Evolutionary conservation across 305 asterid species (phyloP).

Genomic region (Fraxinus paxiana): DNA sequence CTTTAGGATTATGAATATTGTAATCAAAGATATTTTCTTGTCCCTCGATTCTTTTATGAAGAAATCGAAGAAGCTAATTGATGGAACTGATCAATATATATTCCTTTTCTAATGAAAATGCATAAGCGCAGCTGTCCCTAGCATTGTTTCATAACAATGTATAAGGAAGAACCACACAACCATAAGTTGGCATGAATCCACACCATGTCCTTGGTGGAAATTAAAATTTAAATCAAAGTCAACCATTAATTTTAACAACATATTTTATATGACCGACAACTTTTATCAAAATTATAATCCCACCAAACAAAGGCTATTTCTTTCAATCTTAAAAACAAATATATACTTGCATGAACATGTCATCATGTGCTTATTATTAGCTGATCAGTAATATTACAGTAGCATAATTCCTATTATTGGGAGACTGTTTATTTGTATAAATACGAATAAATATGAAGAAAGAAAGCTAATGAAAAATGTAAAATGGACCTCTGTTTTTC

Average conservation of each 20-base stretch:
- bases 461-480: not conserved
- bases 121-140: constrained; percentile 41
- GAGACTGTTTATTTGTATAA: not conserved
- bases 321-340: not conserved
- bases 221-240: too few relatives aligned
- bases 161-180: not conserved
- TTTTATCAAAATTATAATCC: too few relatives aligned
- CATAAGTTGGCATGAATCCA: too few relatives aligned
- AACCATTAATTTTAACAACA: too few relatives aligned
- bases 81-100: not conserved
- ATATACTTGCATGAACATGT: constrained; percentile 1
- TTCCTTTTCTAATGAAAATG: constrained; percentile 9
- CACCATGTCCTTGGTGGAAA: too few relatives aligned
- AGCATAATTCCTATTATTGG: not conserved
- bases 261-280: too few relatives aligned
- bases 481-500: too few relatives aligned
- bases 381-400: not conserved
- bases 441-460: not conserved
- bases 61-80: not conserved
- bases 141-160: constrained; percentile 24
- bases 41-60: not conserved
- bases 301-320: too few relatives aligned
- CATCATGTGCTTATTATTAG: constrained; percentile 46
- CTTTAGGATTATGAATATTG: not conserved
- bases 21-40: not conserved